Conservation (phyloP, 2,329 filamentous ascomycete species). For the Fusarium pseudocircinatum region DNA sequence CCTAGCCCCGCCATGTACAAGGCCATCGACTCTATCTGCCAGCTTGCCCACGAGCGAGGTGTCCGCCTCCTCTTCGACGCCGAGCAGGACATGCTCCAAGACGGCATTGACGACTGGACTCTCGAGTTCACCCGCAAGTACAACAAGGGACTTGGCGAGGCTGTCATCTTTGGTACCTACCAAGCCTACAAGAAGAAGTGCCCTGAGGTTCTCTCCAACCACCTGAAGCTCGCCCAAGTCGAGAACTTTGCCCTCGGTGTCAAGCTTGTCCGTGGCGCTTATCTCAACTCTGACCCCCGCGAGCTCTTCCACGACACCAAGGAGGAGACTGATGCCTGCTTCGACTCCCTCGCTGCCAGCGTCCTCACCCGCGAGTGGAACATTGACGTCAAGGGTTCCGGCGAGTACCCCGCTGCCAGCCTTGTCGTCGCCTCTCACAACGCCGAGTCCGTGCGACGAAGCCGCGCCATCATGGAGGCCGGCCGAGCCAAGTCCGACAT, state of each 20-base stretch:
- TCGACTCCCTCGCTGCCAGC: slow-evolving; percentile 75
- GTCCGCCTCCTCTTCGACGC: slow-evolving; percentile 85
- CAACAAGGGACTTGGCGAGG: slow-evolving; percentile 71
- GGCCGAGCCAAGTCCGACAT: slow-evolving; percentile 53
- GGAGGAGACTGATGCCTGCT: slow-evolving; percentile 74
- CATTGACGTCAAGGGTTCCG: slow-evolving; percentile 47
- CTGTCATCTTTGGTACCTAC: slow-evolving; percentile 83
- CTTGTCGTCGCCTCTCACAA: slow-evolving; percentile 89
- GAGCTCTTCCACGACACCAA: slow-evolving; percentile 78
- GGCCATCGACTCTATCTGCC: slow-evolving; percentile 79
- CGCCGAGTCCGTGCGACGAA: slow-evolving; percentile 71
- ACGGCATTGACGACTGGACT: slow-evolving; percentile 84
- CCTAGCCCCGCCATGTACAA: slow-evolving; percentile 72
- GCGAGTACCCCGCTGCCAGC: slow-evolving; percentile 65
- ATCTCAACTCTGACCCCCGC: slow-evolving; percentile 75
- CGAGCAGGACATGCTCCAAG: slow-evolving; percentile 82
- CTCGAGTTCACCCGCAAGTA: slow-evolving; percentile 79
- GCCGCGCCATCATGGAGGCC: slow-evolving; percentile 61
- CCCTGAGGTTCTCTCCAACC: slow-evolving; percentile 64
- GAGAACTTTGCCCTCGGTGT: slow-evolving; percentile 75
- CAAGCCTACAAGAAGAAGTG: slow-evolving; percentile 78
- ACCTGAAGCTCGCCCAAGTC: slow-evolving; percentile 67
- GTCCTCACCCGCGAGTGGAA: slow-evolving; percentile 68
- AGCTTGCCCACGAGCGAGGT: slow-evolving; percentile 73
- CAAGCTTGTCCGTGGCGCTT: slow-evolving; percentile 80